A percentile compares a stretch with the other conserved stretches of the same genome.
phyloP scores from a whole-genome alignment of 148 eudicot genomes.

The Silene uniflora region DNA sequence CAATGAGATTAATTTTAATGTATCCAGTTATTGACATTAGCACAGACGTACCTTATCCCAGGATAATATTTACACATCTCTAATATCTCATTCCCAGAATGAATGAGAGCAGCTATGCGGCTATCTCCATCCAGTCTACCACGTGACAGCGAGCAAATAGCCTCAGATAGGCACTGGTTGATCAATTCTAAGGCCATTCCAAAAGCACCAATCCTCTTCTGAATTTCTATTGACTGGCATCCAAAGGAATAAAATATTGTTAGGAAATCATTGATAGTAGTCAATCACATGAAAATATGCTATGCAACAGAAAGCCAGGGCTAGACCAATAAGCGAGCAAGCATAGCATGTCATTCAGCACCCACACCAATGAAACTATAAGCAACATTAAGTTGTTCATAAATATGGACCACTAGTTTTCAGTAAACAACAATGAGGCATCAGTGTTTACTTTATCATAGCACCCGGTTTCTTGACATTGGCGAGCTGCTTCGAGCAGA shows the following conservation, averaged over 20 bases:
- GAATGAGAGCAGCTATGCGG: slow-evolving; percentile 73
- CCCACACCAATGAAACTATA: background rate
- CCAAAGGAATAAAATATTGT: slow-evolving; percentile 2
- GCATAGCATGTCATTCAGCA: background rate
- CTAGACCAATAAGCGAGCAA: background rate
- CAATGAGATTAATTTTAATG: background rate
- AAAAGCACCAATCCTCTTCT: slow-evolving; percentile 90
- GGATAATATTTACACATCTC: slow-evolving; percentile 73
- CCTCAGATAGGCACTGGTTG: slow-evolving; percentile 91
- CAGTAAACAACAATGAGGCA: slow-evolving; percentile 14
- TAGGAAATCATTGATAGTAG: background rate
- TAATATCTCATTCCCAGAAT: slow-evolving; percentile 83
- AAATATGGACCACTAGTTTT: background rate
- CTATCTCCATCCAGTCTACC: slow-evolving; percentile 90
- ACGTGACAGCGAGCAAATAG: slow-evolving; percentile 81
- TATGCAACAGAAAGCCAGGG: background rate
- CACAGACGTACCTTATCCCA: slow-evolving; percentile 52
- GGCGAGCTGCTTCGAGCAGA: slow-evolving; percentile 82
- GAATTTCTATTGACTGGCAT: slow-evolving; percentile 80
- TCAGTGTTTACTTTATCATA: slow-evolving; percentile 65
- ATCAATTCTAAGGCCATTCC: slow-evolving; percentile 80
- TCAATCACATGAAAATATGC: background rate
- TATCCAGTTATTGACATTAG: background rate
- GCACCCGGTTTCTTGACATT: slow-evolving; percentile 79
- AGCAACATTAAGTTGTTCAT: background rate